These are phyloP conservation scores for Euphorbia celastroides DNA, from an alignment of 441 rosid species.

Conservation along the genomic window DNA sequence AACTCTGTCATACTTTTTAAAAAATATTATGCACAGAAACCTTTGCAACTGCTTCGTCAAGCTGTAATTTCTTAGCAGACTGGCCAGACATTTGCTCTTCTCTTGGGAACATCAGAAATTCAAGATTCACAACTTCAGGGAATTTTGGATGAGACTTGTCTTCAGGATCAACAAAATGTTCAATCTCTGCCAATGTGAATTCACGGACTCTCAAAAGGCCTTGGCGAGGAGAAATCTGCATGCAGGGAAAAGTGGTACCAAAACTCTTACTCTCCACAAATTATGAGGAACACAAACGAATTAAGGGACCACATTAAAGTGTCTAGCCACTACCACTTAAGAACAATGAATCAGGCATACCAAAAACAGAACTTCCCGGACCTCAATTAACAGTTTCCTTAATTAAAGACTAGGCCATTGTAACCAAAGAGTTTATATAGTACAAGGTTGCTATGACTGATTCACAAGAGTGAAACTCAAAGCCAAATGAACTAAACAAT, in stretches of 20 bases:
- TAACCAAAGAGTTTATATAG: not conserved
- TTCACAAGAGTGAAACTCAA: not conserved
- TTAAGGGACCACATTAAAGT: not conserved
- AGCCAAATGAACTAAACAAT: not conserved
- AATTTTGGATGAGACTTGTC: slow-evolving; percentile 63
- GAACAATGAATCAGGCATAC: not conserved
- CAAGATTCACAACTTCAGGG: slow-evolving; percentile 42
- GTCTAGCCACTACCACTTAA: not conserved
- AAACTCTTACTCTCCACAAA: not conserved
- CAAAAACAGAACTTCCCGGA: not conserved
- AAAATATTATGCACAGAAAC: slow-evolving; percentile 22
- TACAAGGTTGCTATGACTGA: not conserved
- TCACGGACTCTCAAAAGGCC: slow-evolving; percentile 70
- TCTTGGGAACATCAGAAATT: slow-evolving; percentile 73
- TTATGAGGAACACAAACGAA: not conserved
- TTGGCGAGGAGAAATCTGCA: slow-evolving; percentile 76
- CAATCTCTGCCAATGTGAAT: slow-evolving; percentile 74
- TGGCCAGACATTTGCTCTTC: slow-evolving; percentile 63
- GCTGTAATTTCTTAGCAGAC: slow-evolving; percentile 47
- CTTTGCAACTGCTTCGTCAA: slow-evolving; percentile 65
- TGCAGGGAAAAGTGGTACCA: slow-evolving; percentile 5
- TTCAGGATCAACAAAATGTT: slow-evolving; percentile 74
- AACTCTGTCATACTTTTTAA: not conserved
- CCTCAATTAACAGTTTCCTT: not conserved
- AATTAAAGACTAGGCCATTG: not conserved